These are phyloP conservation scores for Prunus yedoensis DNA, from an alignment of 331 rosid genomes.

Conservation along the genomic window DNA sequence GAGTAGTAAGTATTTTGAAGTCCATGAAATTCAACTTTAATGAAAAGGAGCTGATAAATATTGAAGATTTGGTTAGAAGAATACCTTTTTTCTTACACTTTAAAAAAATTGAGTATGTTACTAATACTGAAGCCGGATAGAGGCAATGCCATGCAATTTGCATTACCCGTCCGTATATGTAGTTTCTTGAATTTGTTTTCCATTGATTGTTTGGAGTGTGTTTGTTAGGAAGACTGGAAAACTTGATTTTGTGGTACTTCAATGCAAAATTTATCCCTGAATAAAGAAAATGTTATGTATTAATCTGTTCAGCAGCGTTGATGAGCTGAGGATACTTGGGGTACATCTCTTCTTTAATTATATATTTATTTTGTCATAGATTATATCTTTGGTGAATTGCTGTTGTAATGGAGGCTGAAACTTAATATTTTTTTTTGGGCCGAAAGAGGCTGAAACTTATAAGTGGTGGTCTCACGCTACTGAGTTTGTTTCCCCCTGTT, in stretches of 20 bases:
- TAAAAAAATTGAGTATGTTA: too few species aligned
- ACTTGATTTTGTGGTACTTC: not conserved
- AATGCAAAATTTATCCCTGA: not conserved
- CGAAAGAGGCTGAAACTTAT: not conserved
- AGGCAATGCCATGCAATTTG: not conserved
- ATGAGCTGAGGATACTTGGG: not conserved
- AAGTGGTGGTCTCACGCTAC: not conserved
- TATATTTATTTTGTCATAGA: not conserved
- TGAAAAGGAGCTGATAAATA: not conserved
- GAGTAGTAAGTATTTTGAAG: not conserved
- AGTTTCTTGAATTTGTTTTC: not conserved
- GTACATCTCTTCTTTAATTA: not conserved
- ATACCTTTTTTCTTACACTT: not conserved
- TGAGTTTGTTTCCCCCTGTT: constrained; percentile 3
- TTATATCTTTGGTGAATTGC: not conserved
- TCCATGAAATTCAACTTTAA: not conserved
- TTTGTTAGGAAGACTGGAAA: not conserved
- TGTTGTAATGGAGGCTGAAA: not conserved
- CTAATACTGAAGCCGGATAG: not conserved
- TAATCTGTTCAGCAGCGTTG: not conserved
- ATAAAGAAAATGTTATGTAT: not conserved
- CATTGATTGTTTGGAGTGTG: not conserved
- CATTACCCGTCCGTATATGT: not conserved
- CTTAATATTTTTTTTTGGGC: too few species aligned
- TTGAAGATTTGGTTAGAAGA: not conserved